Evolutionary conservation across 805 yeast genomes (phyloP).

Genomic region (Sungouiella blattae): DNA sequence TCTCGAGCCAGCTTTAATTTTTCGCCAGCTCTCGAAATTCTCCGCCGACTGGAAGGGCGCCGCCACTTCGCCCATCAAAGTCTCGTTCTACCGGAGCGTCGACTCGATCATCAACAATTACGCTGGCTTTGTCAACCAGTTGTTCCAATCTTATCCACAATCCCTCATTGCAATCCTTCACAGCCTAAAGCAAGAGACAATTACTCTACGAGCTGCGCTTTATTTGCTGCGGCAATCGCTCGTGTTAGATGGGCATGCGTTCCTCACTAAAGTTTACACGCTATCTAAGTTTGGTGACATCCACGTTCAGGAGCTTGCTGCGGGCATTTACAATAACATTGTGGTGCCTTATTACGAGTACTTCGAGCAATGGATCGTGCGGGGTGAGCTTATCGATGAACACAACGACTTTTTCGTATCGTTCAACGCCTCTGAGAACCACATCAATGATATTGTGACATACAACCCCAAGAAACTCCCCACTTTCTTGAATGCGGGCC

Average conservation of each 20-base stretch:
- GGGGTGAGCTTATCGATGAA: conserved; percentile 58
- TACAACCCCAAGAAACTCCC: conserved; percentile 41
- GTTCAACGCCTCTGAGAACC: conserved; percentile 25
- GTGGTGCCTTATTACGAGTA: conserved; percentile 59
- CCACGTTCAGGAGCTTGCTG: conserved; percentile 42
- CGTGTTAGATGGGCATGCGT: conserved; percentile 42
- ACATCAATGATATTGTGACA: conserved; percentile 33
- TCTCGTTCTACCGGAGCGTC: conserved; percentile 55
- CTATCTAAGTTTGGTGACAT: conserved; percentile 64
- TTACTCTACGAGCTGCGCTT: conserved; percentile 56
- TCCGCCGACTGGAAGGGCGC: conserved; percentile 25
- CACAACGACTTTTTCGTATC: conserved; percentile 61
- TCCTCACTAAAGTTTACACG: conserved; percentile 50
- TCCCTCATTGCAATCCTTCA: conserved; percentile 36
- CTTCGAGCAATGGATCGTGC: conserved; percentile 61
- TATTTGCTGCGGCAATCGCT: conserved; percentile 36
- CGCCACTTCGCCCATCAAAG: conserved; percentile 50
- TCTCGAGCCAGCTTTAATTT: conserved; percentile 72
- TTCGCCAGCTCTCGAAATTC: conserved; percentile 38
- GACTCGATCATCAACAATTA: conserved; percentile 36
- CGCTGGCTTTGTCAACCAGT: conserved; percentile 30
- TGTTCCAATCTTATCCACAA: conserved; percentile 26
- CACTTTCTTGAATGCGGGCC: conserved; percentile 32
- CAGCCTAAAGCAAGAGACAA: conserved; percentile 47
- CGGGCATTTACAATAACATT: conserved; percentile 41